Percentiles rank a stretch among this genome's conserved stretches.
These are phyloP conservation scores for Plicaturopsis crispa DNA, from an alignment of 768 basidiomycete genomes.

Conservation along the genomic window DNA sequence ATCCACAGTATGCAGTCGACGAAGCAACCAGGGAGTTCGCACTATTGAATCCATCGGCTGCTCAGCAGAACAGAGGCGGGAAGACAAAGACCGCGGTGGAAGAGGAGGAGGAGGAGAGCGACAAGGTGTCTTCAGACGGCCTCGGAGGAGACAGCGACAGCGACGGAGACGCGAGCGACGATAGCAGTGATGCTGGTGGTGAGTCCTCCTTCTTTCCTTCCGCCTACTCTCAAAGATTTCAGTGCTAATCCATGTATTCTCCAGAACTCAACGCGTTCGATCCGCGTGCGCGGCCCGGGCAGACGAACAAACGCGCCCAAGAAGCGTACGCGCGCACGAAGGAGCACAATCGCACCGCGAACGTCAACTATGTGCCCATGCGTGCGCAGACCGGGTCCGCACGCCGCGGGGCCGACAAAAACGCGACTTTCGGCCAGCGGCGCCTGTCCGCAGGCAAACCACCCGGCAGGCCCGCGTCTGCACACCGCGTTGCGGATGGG, in stretches of 20 bases:
- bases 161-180: slow-evolving; percentile 38
- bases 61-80: slow-evolving; percentile 30
- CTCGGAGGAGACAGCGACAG: slow-evolving; percentile 28
- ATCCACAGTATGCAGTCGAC: slow-evolving; percentile 89
- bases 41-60: slow-evolving; percentile 85
- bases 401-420: slow-evolving; percentile 30
- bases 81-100: slow-evolving; percentile 74
- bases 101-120: slow-evolving; percentile 84
- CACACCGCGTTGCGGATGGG: slow-evolving; percentile 36
- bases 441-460: slow-evolving; percentile 23
- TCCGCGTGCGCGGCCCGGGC: slow-evolving; percentile 40
- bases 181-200: slow-evolving; percentile 59
- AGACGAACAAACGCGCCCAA: slow-evolving; percentile 38
- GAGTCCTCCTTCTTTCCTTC: slow-evolving; percentile 12
- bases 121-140: slow-evolving; percentile 56
- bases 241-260: slow-evolving; percentile 1
- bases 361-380: slow-evolving; percentile 62
- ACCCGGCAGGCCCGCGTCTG: slow-evolving; percentile 8
- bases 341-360: slow-evolving; percentile 37
- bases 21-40: slow-evolving; percentile 82
- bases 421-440: slow-evolving; percentile 69
- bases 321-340: slow-evolving; percentile 35
- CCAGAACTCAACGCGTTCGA: slow-evolving; percentile 45
- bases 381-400: slow-evolving; percentile 30
- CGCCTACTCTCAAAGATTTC: slow-evolving; percentile 1